Base-by-base conservation (phyloP, 495 filamentous ascomycete genomes). In the Geoglossum glabrum region DNA sequence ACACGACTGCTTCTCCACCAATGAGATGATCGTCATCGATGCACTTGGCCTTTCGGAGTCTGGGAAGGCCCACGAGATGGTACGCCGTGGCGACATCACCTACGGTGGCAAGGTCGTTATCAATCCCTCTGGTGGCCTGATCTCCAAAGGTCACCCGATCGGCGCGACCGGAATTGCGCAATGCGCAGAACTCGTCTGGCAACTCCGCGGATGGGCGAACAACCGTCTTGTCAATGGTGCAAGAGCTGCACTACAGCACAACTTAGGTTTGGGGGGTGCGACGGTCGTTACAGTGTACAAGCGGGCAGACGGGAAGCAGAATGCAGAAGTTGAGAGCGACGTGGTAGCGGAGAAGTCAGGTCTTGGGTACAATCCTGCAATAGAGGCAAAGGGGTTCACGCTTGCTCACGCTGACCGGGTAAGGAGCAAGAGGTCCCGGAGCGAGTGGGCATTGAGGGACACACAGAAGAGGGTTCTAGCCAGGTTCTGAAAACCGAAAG, bases 1-100 rank as follows among this genome's bases (percentile, higher is more conserved):
- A 55, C 92, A 98, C 68, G 92, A 98, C 69, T 98, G 92, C 71
- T 98, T 98, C 76, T 90, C 84, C 7, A 81, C 90, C 25, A 98
- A 98, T 66, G 90, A 96, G 72, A 83, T 98, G 79, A 76, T 90
- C 38, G 80, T 80, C 0, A 79, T 98, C 43, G 90, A 96, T 67
- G 87, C 84, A 0, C 74, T 98, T 3, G 90, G 88, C 15, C 76
- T 98, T 1, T 80, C 75, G 36, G 78, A 79, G 59, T 79, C 75
- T 0, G 92, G 90, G 0, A 89, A 89, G 68, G 92, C 92, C 0
- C 90, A 96, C 65, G 87, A 95, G 68, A 81, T 98, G 77, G 87
- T 96, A 19, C 79, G 89, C 17, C 72, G 69, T 13, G 90, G 89
- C 23, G 87, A 88, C 62, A 95, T 96, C 67, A 96, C 92, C 0